Evolutionary conservation across 176 grass and related monocot genomes (phyloP).

Genomic region (Urochloa ruziziensis): DNA sequence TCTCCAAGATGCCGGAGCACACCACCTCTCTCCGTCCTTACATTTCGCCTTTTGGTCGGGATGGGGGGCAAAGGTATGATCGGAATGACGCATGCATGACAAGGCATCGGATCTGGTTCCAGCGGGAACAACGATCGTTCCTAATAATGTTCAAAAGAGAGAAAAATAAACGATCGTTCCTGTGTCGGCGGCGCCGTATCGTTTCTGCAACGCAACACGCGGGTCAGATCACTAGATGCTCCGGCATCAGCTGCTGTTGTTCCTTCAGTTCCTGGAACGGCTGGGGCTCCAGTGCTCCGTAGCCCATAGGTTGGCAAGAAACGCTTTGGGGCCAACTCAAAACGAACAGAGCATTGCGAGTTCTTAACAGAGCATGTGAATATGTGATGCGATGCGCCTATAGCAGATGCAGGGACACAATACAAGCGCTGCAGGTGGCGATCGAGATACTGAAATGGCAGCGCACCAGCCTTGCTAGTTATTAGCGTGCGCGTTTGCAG

Average conservation of each 20-base stretch:
- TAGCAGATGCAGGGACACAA: too few relatives aligned
- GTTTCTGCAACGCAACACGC: not conserved
- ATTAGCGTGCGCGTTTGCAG: too few relatives aligned
- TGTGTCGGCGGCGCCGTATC: not conserved
- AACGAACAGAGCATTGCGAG: too few relatives aligned
- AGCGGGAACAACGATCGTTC: not conserved
- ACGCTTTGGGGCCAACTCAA: not conserved
- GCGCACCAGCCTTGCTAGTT: too few relatives aligned
- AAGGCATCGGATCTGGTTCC: slow-evolving; percentile 1
- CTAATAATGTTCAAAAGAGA: too few relatives aligned
- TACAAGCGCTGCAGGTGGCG: not conserved
- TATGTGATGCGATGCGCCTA: too few relatives aligned
- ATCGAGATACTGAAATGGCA: not conserved
- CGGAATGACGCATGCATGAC: too few relatives aligned
- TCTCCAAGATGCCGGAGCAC: not conserved
- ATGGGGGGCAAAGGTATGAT: not conserved
- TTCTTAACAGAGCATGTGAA: too few relatives aligned
- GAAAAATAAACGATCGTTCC: not conserved
- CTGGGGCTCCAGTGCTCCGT: too few relatives aligned
- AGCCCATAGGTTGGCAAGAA: not conserved
- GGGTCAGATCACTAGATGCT: slow-evolving; percentile 10
- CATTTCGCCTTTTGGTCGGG: slow-evolving; percentile 12
- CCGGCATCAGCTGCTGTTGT: not conserved
- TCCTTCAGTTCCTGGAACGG: not conserved
- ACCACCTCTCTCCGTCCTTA: not conserved